phyloP scores from a whole-genome alignment of 768 basidiomycete genomes.

The Wakefieldia striispora region DNA sequence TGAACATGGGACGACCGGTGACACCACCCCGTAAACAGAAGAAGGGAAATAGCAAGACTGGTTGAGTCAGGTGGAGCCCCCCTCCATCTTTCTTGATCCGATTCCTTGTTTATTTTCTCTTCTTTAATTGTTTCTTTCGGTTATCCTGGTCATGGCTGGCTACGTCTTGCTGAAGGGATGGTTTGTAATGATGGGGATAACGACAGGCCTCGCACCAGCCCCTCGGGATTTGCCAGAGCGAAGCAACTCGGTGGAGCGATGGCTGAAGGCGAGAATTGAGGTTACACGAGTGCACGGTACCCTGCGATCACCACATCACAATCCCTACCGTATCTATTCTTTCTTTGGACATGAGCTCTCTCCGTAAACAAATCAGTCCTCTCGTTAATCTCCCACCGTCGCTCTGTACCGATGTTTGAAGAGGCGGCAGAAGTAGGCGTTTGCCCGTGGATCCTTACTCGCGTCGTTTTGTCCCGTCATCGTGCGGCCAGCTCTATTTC shows the following conservation, averaged over 20 bases:
- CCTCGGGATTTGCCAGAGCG: conserved; percentile 8
- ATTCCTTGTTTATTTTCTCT: conserved; percentile 31
- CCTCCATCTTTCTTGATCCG: conserved; percentile 28
- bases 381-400: conserved; percentile 11
- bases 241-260: conserved; percentile 14
- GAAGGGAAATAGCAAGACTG: conserved; percentile 88
- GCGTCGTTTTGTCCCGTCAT: not conserved
- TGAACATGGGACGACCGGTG: conserved; percentile 84
- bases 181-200: conserved; percentile 18
- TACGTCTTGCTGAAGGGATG: conserved; percentile 29
- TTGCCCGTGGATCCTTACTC: conserved; percentile 3
- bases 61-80: conserved; percentile 31
- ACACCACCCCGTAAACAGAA: conserved; percentile 97
- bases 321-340: conserved; percentile 34
- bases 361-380: conserved; percentile 16
- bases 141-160: conserved; percentile 25
- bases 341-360: conserved; percentile 26
- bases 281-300: conserved; percentile 22
- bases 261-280: conserved; percentile 11
- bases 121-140: conserved; percentile 23
- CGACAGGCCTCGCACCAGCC: conserved; percentile 12
- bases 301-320: conserved; percentile 19
- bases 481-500: not conserved
- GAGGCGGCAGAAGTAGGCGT: not conserved
- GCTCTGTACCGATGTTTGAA: too few species aligned